Evolutionary conservation across 257 asterid species (phyloP).

Genomic region (Capsicum chinense): DNA sequence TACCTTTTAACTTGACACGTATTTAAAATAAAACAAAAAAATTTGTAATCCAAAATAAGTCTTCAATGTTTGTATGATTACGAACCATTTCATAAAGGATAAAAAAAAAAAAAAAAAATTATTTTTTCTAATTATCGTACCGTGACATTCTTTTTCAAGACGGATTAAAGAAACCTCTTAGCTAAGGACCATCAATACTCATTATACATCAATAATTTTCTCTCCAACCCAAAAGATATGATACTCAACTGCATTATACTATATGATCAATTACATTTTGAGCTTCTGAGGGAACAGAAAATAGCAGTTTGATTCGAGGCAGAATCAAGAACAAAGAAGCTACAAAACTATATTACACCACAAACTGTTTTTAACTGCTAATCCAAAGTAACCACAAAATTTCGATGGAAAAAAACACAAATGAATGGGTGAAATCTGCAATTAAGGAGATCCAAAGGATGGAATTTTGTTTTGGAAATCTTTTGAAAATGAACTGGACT

Average conservation of each 20-base stretch:
- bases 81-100: no score
- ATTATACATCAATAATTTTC: background rate
- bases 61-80: no score
- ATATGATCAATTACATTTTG: background rate
- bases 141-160: no score
- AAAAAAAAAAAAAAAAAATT: no score
- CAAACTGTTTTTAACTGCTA: background rate
- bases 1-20: no score
- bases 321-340: background rate
- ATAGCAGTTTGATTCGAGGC: background rate
- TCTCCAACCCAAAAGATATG: background rate
- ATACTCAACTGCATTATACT: constrained; percentile 8
- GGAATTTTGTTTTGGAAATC: background rate
- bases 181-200: background rate
- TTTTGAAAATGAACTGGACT: background rate
- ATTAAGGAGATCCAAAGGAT: constrained; percentile 3
- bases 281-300: background rate
- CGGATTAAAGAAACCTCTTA: background rate
- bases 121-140: no score
- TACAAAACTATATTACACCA: background rate
- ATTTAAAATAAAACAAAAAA: no score
- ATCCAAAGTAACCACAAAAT: constrained; percentile 19
- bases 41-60: no score
- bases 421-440: constrained; percentile 12
- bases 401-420: background rate